Percentiles rank a stretch among this genome's conserved stretches.
These are phyloP conservation scores for Trichomonas gallinae DNA, from an alignment of 208 protist genomes.

Conservation along the genomic window DNA sequence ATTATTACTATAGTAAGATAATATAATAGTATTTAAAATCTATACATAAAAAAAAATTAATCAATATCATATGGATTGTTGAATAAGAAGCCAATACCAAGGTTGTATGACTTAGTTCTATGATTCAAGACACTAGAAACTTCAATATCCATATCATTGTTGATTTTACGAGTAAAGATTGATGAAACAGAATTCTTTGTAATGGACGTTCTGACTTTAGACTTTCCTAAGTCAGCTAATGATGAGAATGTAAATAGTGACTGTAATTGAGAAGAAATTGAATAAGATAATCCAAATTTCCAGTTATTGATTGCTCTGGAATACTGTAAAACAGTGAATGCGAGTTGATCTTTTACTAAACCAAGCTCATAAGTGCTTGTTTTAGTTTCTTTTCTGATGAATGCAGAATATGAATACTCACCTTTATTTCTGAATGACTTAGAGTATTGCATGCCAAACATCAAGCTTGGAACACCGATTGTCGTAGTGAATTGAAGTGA, in stretches of 20 bases:
- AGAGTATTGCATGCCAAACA: neutral
- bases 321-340: neutral
- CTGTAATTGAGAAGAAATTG: neutral
- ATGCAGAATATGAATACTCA: neutral
- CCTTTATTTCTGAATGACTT: neutral
- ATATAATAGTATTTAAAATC: too few species aligned
- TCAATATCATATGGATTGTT: neutral
- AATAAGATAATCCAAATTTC: neutral
- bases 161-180: neutral
- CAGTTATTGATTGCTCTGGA: neutral
- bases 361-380: neutral
- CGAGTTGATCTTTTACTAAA: neutral
- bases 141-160: neutral
- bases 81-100: neutral
- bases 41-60: too few species aligned
- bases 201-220: neutral
- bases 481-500: neutral
- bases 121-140: neutral
- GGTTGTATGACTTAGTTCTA: neutral
- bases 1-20: too few species aligned
- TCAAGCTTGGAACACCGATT: neutral
- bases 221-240: neutral
- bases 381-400: neutral
- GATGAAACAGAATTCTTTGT: neutral
- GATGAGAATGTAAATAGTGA: neutral